Evolutionary conservation across 805 yeast genomes (phyloP), one percentile per base, ranked within the genome.

Genomic region (Ogataea pilisensis): DNA sequence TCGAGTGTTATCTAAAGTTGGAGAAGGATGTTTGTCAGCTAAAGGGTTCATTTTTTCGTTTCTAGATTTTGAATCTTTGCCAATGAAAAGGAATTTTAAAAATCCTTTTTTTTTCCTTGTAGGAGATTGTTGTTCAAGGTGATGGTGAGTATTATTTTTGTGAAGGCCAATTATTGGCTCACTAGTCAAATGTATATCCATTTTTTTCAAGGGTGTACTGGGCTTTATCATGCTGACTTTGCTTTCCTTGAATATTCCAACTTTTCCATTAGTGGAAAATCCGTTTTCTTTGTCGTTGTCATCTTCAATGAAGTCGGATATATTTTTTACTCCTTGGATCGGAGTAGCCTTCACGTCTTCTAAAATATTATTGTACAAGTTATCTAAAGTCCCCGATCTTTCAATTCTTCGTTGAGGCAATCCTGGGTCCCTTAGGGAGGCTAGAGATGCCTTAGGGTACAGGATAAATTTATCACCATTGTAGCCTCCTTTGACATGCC

Each of bases 141-240:
- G 27, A 9, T 26, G 14, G 25, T 8, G 18, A 18, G n/a, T 9
- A 14, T 17, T n/a, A 14, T 11, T 22, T 8, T 22, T 22, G 26
- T 22, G 7, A 22, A 22, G 9, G 7, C 26, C 26, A 11, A 22
- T 22, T 22, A 8, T 7, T 7, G 11, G 7, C 7, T 22, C 26
- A 22, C 11, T 22, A 7, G 7, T 22, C 26, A 29, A n/a, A 6
- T 5, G 58, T 31, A 69, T 47, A 27, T 76, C 81, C 72, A 80
- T 72, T 46, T 76, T 80, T 54, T 75, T 81, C 8, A 77, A 78
- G 0, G 87, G 90, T 0, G 89, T 82, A 3, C 81, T 76, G 2
- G 90, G 88, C 6, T 78, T 60, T 12, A 84, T 69, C 26, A 54
- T 47, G 50, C 59, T 34, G 49, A 72, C 61, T 53, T 68, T 51